Percentiles rank a stretch among this genome's conserved stretches.
Conservation (phyloP, 164 flowering plant genomes). For the Sedum album region DNA sequence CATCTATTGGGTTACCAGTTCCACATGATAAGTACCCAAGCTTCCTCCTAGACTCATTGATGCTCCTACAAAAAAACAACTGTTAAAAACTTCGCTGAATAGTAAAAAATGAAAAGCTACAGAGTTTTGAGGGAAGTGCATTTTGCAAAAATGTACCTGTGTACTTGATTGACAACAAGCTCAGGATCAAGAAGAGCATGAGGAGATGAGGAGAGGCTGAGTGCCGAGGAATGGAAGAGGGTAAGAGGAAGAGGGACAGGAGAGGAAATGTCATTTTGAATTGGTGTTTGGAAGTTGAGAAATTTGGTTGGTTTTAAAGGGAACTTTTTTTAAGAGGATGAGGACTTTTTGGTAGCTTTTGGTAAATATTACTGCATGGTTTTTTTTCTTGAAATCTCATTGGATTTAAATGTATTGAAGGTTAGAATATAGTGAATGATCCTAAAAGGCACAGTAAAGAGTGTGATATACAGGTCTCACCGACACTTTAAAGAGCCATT, state of each 20-base stretch:
- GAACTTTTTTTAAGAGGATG: neutral
- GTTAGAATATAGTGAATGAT: neutral
- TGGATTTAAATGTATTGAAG: neutral
- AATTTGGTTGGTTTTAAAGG: neutral
- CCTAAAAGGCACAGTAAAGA: neutral
- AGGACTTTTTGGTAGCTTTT: neutral
- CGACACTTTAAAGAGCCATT: neutral
- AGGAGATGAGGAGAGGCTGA: neutral
- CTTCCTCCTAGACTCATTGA: slow-evolving; percentile 11
- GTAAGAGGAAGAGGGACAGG: slow-evolving; percentile 1
- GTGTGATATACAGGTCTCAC: neutral
- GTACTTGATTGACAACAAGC: slow-evolving; percentile 3
- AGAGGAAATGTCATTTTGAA: slow-evolving; percentile 4
- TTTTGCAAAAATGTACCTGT: neutral
- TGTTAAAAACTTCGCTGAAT: no score
- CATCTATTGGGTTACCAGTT: slow-evolving; percentile 9
- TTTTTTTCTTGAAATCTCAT: neutral
- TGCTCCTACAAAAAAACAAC: slow-evolving; percentile 7
- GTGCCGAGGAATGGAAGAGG: neutral
- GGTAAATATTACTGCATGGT: neutral
- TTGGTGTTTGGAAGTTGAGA: neutral
- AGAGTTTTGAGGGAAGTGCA: no score
- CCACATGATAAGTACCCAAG: slow-evolving; percentile 7
- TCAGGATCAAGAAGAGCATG: slow-evolving; percentile 7
- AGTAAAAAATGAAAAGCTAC: no score